phyloP scores from a whole-genome alignment of 2,329 filamentous ascomycete species.

The Penicillium sp. region DNA sequence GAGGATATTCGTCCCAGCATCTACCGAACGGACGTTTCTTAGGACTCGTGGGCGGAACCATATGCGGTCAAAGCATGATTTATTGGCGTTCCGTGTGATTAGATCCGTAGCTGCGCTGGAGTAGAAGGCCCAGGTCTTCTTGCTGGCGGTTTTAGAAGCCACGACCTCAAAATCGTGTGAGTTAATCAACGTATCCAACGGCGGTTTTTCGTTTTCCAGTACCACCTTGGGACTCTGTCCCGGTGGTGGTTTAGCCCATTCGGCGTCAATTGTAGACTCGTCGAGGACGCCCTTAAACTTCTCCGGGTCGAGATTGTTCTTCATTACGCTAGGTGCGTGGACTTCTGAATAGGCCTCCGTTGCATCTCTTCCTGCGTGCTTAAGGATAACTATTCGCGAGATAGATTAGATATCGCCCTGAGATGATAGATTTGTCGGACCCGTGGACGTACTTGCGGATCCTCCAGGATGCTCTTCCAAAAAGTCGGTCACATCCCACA shows the following conservation, averaged over 20 bases:
- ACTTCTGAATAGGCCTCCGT: constrained; percentile 45
- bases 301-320: constrained; percentile 40
- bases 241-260: constrained; percentile 46
- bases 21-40: constrained; percentile 53
- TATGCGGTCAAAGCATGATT: constrained; percentile 53
- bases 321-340: constrained; percentile 48
- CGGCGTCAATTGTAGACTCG: constrained; percentile 46
- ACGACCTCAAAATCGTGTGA: constrained; percentile 60
- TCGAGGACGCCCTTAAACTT: constrained; percentile 53
- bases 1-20: constrained; percentile 54
- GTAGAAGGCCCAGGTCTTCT: constrained; percentile 69
- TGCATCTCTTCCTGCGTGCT: constrained; percentile 46
- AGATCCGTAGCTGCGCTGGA: constrained; percentile 64
- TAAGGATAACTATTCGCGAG: constrained; percentile 39
- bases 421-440: neutral
- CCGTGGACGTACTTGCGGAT: constrained; percentile 42
- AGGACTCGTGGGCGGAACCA: constrained; percentile 59
- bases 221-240: constrained; percentile 26
- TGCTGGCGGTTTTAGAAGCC: constrained; percentile 53
- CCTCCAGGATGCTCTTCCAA: constrained; percentile 62
- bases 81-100: constrained; percentile 57
- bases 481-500: constrained; percentile 67
- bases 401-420: neutral
- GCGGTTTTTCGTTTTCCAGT: constrained; percentile 44
- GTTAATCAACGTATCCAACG: constrained; percentile 55